Conservation (phyloP, 2,329 filamentous ascomycete genomes). For the Arthrobotrys sphaeroides region DNA sequence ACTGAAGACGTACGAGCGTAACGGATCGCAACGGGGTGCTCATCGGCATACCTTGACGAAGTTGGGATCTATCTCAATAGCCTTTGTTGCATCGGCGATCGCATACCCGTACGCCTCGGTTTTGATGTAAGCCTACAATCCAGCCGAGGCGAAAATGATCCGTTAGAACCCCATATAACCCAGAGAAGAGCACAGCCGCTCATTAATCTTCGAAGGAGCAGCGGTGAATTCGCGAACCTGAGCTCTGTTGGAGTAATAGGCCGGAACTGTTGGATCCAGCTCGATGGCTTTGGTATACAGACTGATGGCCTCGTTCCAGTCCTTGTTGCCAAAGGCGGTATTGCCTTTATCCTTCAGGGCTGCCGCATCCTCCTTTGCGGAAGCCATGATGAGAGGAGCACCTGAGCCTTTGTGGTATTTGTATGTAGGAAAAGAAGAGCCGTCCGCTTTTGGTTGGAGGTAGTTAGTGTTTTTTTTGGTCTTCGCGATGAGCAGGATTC, state of each 20-base stretch:
- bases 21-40: background rate
- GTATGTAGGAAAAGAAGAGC: too few species aligned
- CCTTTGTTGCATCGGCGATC: slow-evolving; percentile 87
- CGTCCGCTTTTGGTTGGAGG: too few species aligned
- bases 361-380: slow-evolving; percentile 71
- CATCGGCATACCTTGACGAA: slow-evolving; percentile 78
- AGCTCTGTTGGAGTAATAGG: slow-evolving; percentile 93
- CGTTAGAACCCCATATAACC: too few species aligned
- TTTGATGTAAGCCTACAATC: slow-evolving; percentile 87
- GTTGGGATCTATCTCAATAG: slow-evolving; percentile 85
- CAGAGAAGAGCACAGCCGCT: too few species aligned
- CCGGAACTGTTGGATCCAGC: slow-evolving; percentile 80
- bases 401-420: background rate
- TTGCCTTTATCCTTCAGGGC: slow-evolving; percentile 94
- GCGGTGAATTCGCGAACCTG: too few species aligned
- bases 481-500: too few species aligned
- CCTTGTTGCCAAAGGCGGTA: slow-evolving; percentile 85
- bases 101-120: slow-evolving; percentile 94
- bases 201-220: too few species aligned
- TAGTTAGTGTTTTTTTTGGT: too few species aligned
- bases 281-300: slow-evolving; percentile 89
- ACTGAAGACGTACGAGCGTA: background rate
- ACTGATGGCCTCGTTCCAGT: slow-evolving; percentile 84
- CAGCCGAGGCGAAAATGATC: background rate
- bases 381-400: slow-evolving; percentile 58